A percentile compares a stretch with the other conserved stretches of the same genome.
phyloP scores from a whole-genome alignment of 1,284 basidiomycete genomes.

The Puccinia polysora region DNA sequence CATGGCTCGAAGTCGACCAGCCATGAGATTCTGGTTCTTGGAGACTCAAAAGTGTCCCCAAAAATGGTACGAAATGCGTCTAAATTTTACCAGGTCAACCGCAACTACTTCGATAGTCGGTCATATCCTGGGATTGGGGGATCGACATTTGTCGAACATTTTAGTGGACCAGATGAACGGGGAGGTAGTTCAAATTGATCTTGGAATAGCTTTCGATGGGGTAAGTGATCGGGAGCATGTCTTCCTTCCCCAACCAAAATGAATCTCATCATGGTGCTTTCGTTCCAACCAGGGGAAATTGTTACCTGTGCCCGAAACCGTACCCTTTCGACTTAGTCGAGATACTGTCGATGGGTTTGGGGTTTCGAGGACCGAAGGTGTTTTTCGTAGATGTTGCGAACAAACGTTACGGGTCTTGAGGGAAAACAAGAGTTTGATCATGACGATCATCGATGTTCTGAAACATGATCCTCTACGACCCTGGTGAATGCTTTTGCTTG shows the following conservation, averaged over 20 bases:
- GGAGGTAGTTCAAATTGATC: constrained; percentile 88
- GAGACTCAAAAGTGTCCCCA: constrained; percentile 80
- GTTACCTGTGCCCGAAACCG: constrained; percentile 75
- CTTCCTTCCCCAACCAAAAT: background rate
- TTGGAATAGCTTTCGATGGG: constrained; percentile 91
- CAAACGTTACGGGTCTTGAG: constrained; percentile 87
- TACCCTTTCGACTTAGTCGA: constrained; percentile 89
- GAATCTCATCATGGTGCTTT: constrained; percentile 57
- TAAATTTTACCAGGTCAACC: constrained; percentile 84
- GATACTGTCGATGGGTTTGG: constrained; percentile 95
- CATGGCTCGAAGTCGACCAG: constrained; percentile 66
- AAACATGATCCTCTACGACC: constrained; percentile 90
- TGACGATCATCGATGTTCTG: constrained; percentile 95
- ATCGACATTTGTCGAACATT: constrained; percentile 89
- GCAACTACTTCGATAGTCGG: constrained; percentile 93
- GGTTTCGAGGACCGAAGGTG: constrained; percentile 80
- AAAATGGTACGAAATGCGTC: constrained; percentile 86
- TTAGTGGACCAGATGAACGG: constrained; percentile 77
- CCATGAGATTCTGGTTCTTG: constrained; percentile 90
- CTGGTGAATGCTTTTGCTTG: constrained; percentile 60
- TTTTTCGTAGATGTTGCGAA: constrained; percentile 90
- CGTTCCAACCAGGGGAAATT: constrained; percentile 65
- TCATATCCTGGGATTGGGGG: constrained; percentile 84
- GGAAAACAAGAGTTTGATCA: constrained; percentile 75
- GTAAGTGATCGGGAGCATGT: constrained; percentile 44